Evolutionary conservation across 805 yeast genomes (phyloP).

Genomic region (Kodamaea jinghongensis): DNA sequence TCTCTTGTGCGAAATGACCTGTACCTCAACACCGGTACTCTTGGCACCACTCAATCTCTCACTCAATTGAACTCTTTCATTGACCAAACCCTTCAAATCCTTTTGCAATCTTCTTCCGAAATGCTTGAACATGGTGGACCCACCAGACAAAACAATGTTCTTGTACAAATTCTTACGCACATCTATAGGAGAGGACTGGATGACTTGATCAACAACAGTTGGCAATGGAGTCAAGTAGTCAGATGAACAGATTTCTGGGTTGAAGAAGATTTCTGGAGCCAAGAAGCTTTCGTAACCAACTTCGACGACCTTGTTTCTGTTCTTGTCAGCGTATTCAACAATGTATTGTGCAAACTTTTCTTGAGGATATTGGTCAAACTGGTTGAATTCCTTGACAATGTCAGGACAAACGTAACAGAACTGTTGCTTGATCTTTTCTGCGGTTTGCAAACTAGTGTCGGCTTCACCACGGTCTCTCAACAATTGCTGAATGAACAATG

Average conservation of each 20-base stretch:
- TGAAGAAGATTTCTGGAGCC: slow-evolving; percentile 99
- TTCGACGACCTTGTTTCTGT: slow-evolving; percentile 59
- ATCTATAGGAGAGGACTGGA: slow-evolving; percentile 94
- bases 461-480: slow-evolving; percentile 96
- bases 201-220: slow-evolving; percentile 90
- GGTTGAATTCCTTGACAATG: slow-evolving; percentile 92
- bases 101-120: slow-evolving; percentile 97
- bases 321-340: slow-evolving; percentile 74
- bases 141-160: slow-evolving; percentile 95
- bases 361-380: slow-evolving; percentile 86
- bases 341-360: slow-evolving; percentile 91
- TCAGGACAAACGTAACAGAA: slow-evolving; percentile 97
- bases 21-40: slow-evolving; percentile 94
- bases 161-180: slow-evolving; percentile 95
- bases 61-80: slow-evolving; percentile 79
- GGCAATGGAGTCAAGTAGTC: slow-evolving; percentile 97
- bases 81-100: slow-evolving; percentile 83
- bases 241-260: slow-evolving; percentile 94
- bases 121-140: slow-evolving; percentile 98
- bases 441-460: slow-evolving; percentile 91
- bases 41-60: slow-evolving; percentile 73
- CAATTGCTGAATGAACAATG: slow-evolving; percentile 86
- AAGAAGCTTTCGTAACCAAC: slow-evolving; percentile 96
- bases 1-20: slow-evolving; percentile 93
- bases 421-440: slow-evolving; percentile 95